Percentiles rank a stretch among this genome's conserved stretches.
Evolutionary conservation across 495 filamentous ascomycete genomes (phyloP).

Genomic region (Penicillium coprophilum): DNA sequence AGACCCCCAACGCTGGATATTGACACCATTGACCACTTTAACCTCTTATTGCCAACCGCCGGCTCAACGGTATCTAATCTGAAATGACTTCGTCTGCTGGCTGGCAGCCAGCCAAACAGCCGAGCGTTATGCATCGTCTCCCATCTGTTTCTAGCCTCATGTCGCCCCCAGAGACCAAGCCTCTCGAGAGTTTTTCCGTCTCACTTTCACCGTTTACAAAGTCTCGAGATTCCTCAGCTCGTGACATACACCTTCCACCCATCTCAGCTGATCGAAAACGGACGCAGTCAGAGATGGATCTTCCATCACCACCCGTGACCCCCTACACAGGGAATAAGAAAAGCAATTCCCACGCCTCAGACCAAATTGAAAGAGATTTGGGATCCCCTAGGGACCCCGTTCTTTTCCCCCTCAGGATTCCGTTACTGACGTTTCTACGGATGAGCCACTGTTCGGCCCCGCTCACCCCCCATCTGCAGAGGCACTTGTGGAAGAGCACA

Average conservation of each 20-base stretch:
- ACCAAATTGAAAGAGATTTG: conserved; percentile 40
- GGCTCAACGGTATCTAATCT: conserved; percentile 7
- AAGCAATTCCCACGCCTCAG: conserved; percentile 44
- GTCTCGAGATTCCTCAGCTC: conserved; percentile 31
- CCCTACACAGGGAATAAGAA: conserved; percentile 59
- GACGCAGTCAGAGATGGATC: conserved; percentile 50
- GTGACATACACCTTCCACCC: conserved; percentile 48
- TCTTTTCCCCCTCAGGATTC: conserved; percentile 57
- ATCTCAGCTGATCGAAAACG: conserved; percentile 51
- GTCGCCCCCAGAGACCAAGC: conserved; percentile 70
- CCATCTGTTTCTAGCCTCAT: conserved; percentile 62
- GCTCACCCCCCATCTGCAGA: conserved; percentile 46
- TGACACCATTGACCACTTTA: conserved; percentile 4
- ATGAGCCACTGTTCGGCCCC: conserved; percentile 58
- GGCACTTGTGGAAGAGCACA: conserved; percentile 63
- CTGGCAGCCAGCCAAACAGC: conserved; percentile 25
- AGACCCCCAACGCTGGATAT: background rate
- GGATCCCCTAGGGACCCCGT: conserved; percentile 56
- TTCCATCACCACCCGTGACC: conserved; percentile 72
- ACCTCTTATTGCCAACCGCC: conserved; percentile 4
- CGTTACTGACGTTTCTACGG: conserved; percentile 40
- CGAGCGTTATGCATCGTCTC: conserved; percentile 49
- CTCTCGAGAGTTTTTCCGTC: conserved; percentile 59
- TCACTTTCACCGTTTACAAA: conserved; percentile 36
- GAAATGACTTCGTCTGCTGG: conserved; percentile 34